Conservation (phyloP, 805 yeast genomes). For the Alloascoidea africana region DNA sequence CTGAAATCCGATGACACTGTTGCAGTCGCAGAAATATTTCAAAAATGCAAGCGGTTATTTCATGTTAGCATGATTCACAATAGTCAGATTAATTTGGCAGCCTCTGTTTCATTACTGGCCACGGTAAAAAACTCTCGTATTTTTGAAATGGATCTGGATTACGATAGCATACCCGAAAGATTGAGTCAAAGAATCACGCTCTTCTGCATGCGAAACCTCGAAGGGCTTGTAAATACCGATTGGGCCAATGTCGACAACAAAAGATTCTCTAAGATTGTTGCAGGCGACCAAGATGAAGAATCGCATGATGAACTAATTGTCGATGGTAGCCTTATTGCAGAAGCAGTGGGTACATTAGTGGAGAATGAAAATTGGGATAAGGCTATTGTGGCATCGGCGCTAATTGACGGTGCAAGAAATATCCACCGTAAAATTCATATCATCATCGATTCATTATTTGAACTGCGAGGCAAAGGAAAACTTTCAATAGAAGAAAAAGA, state of each 20-base stretch:
- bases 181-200: conserved; percentile 62
- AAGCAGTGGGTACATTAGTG: conserved; percentile 9
- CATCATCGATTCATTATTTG: conserved; percentile 40
- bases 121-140: conserved; percentile 57
- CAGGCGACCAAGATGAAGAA: conserved; percentile 7
- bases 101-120: conserved; percentile 50
- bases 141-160: conserved; percentile 54
- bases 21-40: conserved; percentile 49
- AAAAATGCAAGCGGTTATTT: conserved; percentile 48
- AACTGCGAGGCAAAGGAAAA: conserved; percentile 36
- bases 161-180: conserved; percentile 40
- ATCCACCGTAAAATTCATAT: conserved; percentile 28
- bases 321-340: conserved; percentile 10
- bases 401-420: conserved; percentile 24
- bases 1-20: conserved; percentile 40
- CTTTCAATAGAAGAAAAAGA: conserved; percentile 63
- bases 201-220: conserved; percentile 75
- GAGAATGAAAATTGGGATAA: conserved; percentile 8
- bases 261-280: background rate
- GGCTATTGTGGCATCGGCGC: conserved; percentile 10
- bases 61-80: conserved; percentile 62
- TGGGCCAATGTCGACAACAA: background rate
- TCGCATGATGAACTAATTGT: conserved; percentile 21
- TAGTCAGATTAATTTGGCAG: conserved; percentile 35
- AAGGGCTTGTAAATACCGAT: background rate